These are phyloP conservation scores for Decorospora gaudefroyi DNA, from an alignment of 2,329 filamentous ascomycete species.

Conservation along the genomic window DNA sequence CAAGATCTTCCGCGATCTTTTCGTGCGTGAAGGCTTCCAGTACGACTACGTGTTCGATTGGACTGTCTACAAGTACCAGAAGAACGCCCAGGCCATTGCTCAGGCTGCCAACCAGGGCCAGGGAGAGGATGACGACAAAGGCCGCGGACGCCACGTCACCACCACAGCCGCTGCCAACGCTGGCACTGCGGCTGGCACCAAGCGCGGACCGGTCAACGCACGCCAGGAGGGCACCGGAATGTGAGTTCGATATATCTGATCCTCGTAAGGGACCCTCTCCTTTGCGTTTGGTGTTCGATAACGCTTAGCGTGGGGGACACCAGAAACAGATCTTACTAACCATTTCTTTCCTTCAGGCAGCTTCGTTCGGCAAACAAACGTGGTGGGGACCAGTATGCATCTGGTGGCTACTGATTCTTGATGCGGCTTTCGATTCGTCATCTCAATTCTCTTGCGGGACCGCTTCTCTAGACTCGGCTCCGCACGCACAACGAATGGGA, in stretches of 20 bases:
- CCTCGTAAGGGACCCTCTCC: conserved; percentile 88
- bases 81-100: conserved; percentile 94
- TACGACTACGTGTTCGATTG: conserved; percentile 99
- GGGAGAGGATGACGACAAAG: conserved; percentile 77
- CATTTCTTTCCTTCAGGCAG: conserved; percentile 53
- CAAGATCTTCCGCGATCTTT: conserved; percentile 99
- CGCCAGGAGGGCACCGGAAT: conserved; percentile 92
- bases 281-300: conserved; percentile 80
- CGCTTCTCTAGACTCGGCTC: conserved; percentile 35
- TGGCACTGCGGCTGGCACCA: conserved; percentile 64
- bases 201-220: conserved; percentile 72
- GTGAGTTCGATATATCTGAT: conserved; percentile 82
- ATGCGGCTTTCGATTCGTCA: conserved; percentile 49
- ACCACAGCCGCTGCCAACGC: conserved; percentile 68
- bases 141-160: conserved; percentile 59
- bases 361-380: conserved; percentile 59
- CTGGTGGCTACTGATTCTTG: conserved; percentile 55
- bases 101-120: conserved; percentile 70
- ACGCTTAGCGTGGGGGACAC: conserved; percentile 71
- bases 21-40: conserved; percentile 98
- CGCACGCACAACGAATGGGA: conserved; percentile 49
- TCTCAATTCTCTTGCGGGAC: conserved; percentile 48
- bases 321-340: conserved; percentile 57
- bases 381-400: conserved; percentile 54
- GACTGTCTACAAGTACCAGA: conserved; percentile 99